phyloP scores from a whole-genome alignment of 148 eudicot genomes.

The Silene conica region DNA sequence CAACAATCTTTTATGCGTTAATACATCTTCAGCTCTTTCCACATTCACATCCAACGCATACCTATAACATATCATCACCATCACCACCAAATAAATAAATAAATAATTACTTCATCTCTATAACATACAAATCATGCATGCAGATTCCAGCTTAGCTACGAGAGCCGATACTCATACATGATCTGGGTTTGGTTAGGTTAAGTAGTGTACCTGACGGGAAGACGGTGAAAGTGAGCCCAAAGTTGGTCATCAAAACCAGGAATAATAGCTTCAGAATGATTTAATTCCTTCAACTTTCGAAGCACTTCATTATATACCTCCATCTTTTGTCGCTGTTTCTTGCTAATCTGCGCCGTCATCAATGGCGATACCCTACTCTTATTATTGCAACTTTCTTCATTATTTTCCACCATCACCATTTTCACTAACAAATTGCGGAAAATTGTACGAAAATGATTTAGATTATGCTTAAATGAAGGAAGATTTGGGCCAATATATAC shows the following conservation, averaged over 20 bases:
- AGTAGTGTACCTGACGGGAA: slow-evolving; percentile 55
- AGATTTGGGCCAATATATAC: no score
- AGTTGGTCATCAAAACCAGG: slow-evolving; percentile 76
- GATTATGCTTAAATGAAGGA: neutral
- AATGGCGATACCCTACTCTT: slow-evolving; percentile 29
- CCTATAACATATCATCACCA: slow-evolving; percentile 32
- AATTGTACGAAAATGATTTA: neutral
- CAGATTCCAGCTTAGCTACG: no score
- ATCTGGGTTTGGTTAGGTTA: neutral
- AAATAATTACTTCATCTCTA: neutral
- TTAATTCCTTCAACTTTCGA: slow-evolving; percentile 61
- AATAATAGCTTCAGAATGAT: slow-evolving; percentile 43
- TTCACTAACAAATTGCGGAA: no score
- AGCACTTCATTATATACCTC: slow-evolving; percentile 89
- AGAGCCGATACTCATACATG: no score
- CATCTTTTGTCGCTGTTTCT: slow-evolving; percentile 55
- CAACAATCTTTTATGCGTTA: slow-evolving; percentile 70
- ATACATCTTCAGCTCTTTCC: slow-evolving; percentile 96
- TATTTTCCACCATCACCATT: slow-evolving; percentile 78
- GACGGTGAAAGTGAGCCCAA: slow-evolving; percentile 89
- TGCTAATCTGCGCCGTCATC: slow-evolving; percentile 22
- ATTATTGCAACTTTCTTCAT: slow-evolving; percentile 62
- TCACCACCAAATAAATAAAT: neutral
- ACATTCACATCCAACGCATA: slow-evolving; percentile 97
- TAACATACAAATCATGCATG: no score